Evolutionary conservation across 495 filamentous ascomycete genomes (phyloP).

Genomic region (Podospora pseudopauciseta): DNA sequence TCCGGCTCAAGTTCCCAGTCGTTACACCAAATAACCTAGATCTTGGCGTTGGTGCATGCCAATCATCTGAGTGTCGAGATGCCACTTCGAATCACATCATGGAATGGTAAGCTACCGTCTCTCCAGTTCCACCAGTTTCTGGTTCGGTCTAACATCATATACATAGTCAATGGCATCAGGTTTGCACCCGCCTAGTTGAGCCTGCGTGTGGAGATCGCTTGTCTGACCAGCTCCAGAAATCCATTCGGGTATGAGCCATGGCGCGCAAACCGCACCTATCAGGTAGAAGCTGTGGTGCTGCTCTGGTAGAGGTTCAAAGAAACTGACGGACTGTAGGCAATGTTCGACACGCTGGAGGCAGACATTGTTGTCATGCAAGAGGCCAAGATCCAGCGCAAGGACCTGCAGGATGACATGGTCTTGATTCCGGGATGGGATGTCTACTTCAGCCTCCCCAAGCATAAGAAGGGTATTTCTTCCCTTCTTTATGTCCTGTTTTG

Average conservation of each 20-base stretch:
- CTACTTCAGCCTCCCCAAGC: constrained; percentile 84
- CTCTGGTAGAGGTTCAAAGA: background rate
- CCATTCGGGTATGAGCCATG: constrained; percentile 96
- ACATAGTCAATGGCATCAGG: constrained; percentile 90
- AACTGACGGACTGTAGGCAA: constrained; percentile 50
- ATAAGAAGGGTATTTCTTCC: constrained; percentile 75
- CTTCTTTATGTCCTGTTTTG: background rate
- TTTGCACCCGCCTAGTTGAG: constrained; percentile 33
- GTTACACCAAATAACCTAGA: background rate
- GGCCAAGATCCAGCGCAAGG: constrained; percentile 93
- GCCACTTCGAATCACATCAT: constrained; percentile 80
- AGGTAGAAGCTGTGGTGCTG: constrained; percentile 40
- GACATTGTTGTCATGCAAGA: constrained; percentile 96
- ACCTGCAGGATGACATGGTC: constrained; percentile 93
- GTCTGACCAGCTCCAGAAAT: constrained; percentile 55
- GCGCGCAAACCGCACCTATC: constrained; percentile 80
- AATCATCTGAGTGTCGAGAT: constrained; percentile 38
- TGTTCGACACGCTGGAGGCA: constrained; percentile 92
- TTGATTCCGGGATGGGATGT: constrained; percentile 94
- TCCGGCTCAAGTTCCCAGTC: background rate
- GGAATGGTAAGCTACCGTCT: constrained; percentile 65
- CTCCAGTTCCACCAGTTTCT: constrained; percentile 1
- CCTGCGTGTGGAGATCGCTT: background rate
- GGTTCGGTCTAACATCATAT: constrained; percentile 2
- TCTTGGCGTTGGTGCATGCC: background rate